These are phyloP conservation scores for Bruguiera sexangula DNA, from an alignment of 345 rosid species.

Conservation along the genomic window DNA sequence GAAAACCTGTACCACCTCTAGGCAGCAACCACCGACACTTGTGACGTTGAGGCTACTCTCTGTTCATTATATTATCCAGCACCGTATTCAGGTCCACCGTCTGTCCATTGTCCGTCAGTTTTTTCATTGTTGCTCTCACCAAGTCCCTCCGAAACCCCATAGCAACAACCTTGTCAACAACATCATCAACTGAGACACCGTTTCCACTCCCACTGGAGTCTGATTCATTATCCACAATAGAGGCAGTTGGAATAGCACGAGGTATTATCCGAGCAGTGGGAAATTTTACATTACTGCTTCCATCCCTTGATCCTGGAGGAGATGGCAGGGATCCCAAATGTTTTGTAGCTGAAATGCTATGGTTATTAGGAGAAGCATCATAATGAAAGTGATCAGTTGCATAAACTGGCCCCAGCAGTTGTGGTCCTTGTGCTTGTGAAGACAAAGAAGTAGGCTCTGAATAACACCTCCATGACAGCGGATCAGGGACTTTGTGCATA, in stretches of 20 bases:
- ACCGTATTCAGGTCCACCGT: constrained; percentile 46
- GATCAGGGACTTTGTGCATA: constrained; percentile 22
- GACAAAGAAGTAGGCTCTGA: constrained; percentile 21
- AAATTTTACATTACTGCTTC: constrained; percentile 23
- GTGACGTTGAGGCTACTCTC: constrained; percentile 10
- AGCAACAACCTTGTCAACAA: constrained; percentile 48
- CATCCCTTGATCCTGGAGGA: constrained; percentile 12
- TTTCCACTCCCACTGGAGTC: constrained; percentile 22
- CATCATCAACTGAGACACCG: constrained; percentile 35
- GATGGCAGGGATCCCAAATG: constrained; percentile 8
- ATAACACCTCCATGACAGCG: constrained; percentile 19
- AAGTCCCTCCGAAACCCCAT: constrained; percentile 67
- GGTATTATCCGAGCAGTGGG: constrained; percentile 46
- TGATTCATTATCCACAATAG: constrained; percentile 32
- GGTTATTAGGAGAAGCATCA: constrained; percentile 17
- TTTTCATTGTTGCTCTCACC: constrained; percentile 47
- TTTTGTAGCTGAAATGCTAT: constrained; percentile 19
- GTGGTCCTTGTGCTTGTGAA: constrained; percentile 13
- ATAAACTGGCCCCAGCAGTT: constrained; percentile 10
- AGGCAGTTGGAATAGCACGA: constrained; percentile 48
- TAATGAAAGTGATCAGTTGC: constrained; percentile 10
- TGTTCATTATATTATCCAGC: constrained; percentile 51
- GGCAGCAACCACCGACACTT: constrained; percentile 2
- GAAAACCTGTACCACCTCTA: background rate
- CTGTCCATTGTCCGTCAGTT: constrained; percentile 46